Base-by-base conservation (phyloP, 1,284 basidiomycete species). In the Apiotrichum akiyoshidainum region DNA sequence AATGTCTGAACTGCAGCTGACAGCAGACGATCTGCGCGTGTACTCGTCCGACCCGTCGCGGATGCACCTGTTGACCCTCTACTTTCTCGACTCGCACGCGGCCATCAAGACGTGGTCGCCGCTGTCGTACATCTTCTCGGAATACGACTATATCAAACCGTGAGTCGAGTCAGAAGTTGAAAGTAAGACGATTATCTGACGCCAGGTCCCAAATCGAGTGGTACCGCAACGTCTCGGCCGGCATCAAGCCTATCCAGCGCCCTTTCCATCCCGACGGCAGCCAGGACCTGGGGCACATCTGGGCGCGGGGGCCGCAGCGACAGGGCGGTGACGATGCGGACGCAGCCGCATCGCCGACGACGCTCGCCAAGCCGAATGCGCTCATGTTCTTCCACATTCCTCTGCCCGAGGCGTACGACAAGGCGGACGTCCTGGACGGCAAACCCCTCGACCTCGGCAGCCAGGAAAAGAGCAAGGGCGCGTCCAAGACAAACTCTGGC, bases 381-480 rank as follows among this genome's bases (percentile, higher is more conserved):
- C 76, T 94, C 66, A 89, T 92, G 87, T 95, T 93, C 80, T 95
- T 94, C 85, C 92, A 96, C 69, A 95, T 96, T 54, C 92, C 92
- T 46, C 70, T 95, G 81, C 90, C 75, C n/a, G 89, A 84, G 48
- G 65, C 73, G 1, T 72, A 63, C 44, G 42, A 35, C 26, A 52
- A 55, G 1, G 57, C 61, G 14, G 59, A 66, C 57, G 52, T 39
- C 9, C 40, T 42, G 34, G 41, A 14, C n/a, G 31, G 5, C 33
- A 46, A 40, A 3, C 69, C 72, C 46, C 83, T 93, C 6, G 86
- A 91, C 66, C 76, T 88, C 10, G 92, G 91, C 1, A 78, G 82
- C 19, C 85, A 82, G 33, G 71, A 85, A 39, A 90, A 92, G 60
- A 54, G 62, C 1, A 45, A 59, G 19, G 70, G 72, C 0, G 80